A percentile compares a stretch with the other conserved stretches of the same genome.
These are phyloP conservation scores for Centella asiatica DNA, from an alignment of 129 eudicot species.

Conservation along the genomic window DNA sequence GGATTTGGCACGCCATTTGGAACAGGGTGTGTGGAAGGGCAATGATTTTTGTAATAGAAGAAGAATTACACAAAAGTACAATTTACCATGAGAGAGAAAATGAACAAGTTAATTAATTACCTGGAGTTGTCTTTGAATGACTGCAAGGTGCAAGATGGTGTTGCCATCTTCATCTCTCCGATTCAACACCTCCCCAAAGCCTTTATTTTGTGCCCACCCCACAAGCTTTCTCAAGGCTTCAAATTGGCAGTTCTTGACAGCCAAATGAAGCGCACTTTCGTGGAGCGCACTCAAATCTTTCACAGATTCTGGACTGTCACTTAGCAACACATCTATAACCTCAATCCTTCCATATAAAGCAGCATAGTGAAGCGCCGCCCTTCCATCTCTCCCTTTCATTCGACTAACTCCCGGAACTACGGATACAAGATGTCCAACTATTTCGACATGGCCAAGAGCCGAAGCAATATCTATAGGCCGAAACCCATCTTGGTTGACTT, in stretches of 20 bases:
- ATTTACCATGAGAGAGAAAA: too few species aligned
- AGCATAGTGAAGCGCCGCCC: conserved; percentile 14
- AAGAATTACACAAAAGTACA: too few species aligned
- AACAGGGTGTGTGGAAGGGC: too few species aligned
- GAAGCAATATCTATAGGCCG: conserved; percentile 12
- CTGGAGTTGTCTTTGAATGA: conserved; percentile 6
- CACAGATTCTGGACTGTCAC: neutral
- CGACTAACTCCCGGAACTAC: neutral
- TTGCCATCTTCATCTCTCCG: conserved; percentile 11
- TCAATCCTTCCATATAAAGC: conserved; percentile 14
- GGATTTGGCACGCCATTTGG: too few species aligned
- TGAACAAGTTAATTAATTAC: conserved; percentile 2
- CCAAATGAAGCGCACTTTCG: conserved; percentile 14
- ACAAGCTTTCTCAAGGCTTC: conserved; percentile 9
- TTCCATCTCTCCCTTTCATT: conserved; percentile 8
- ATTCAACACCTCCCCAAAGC: neutral
- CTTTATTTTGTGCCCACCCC: neutral
- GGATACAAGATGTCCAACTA: neutral
- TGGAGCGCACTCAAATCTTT: neutral
- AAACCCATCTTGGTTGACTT: conserved; percentile 4
- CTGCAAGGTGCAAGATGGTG: conserved; percentile 17
- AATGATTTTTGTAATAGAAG: too few species aligned
- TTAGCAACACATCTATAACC: conserved; percentile 5
- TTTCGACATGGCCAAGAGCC: conserved; percentile 5
- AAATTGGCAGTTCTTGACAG: conserved; percentile 3